Percentiles rank a stretch among this genome's conserved stretches.
Evolutionary conservation across 2,329 filamentous ascomycete genomes (phyloP).

Genomic region (Colletotrichum spaethianum): DNA sequence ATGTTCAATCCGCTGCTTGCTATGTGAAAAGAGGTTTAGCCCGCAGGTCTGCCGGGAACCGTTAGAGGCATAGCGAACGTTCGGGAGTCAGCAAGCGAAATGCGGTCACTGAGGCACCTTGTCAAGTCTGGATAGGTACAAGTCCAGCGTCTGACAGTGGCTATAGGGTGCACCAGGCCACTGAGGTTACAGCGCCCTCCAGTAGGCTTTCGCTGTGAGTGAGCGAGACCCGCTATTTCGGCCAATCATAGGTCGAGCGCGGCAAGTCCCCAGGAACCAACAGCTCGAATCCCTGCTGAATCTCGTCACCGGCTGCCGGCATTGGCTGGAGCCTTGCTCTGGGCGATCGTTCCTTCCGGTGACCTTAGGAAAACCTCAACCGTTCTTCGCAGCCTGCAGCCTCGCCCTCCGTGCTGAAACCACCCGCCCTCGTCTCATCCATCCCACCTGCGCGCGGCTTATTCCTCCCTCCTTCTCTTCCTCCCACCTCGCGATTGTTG

Average conservation of each 20-base stretch:
- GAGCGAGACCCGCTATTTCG: background rate
- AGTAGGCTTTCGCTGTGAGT: constrained; percentile 9
- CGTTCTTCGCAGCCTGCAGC: constrained; percentile 33
- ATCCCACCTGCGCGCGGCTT: constrained; percentile 34
- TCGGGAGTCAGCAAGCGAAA: background rate
- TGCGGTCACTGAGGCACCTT: background rate
- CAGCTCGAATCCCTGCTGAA: constrained; percentile 41
- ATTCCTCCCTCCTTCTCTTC: background rate
- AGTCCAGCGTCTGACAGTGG: constrained; percentile 11
- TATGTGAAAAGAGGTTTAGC: constrained; percentile 8
- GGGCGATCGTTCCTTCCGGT: constrained; percentile 31
- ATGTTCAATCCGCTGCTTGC: constrained; percentile 4
- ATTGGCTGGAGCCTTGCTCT: constrained; percentile 36
- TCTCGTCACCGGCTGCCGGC: constrained; percentile 40
- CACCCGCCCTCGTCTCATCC: constrained; percentile 29
- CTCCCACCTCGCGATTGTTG: constrained; percentile 1
- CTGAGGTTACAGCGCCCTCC: constrained; percentile 29
- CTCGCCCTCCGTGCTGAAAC: constrained; percentile 35
- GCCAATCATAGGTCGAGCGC: constrained; percentile 37
- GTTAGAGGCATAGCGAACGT: constrained; percentile 20
- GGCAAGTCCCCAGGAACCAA: constrained; percentile 34
- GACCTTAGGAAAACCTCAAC: constrained; percentile 37
- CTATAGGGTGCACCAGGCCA: constrained; percentile 5
- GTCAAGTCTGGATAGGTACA: background rate
- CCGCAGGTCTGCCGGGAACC: constrained; percentile 5